A percentile compares a stretch with the other conserved stretches of the same genome.
These are phyloP conservation scores for Keithomyces neogunnii DNA, from an alignment of 2,329 filamentous ascomycete species.

Conservation along the genomic window DNA sequence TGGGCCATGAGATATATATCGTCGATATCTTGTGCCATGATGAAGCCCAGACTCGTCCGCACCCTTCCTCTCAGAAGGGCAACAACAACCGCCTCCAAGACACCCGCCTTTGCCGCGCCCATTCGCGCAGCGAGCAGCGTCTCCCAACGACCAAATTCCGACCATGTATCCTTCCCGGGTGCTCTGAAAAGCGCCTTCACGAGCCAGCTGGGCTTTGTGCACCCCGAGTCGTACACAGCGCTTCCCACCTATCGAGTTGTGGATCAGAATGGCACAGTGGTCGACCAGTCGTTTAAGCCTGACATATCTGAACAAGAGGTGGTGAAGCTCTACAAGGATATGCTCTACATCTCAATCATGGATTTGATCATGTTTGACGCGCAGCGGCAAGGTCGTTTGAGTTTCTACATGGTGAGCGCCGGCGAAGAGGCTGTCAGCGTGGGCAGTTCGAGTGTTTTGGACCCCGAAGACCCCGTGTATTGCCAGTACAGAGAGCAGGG, in stretches of 20 bases:
- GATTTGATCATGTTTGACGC: constrained; percentile 98
- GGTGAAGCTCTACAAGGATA: constrained; percentile 54
- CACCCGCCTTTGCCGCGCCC: constrained; percentile 13
- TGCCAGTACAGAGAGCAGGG: constrained; percentile 93
- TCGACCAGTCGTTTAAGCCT: constrained; percentile 62
- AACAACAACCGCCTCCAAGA: constrained; percentile 11
- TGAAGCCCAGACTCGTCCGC: constrained; percentile 26
- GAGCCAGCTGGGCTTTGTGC: constrained; percentile 66
- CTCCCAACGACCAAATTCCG: constrained; percentile 47
- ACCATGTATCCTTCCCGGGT: constrained; percentile 73
- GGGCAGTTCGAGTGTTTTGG: constrained; percentile 75
- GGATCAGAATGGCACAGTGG: constrained; percentile 76
- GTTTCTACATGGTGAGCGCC: constrained; percentile 96
- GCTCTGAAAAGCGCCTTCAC: constrained; percentile 93
- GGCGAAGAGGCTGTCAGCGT: constrained; percentile 93
- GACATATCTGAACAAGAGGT: constrained; percentile 59
- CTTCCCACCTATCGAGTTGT: constrained; percentile 90
- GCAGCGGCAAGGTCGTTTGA: constrained; percentile 85
- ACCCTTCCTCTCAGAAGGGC: constrained; percentile 19
- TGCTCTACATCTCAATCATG: constrained; percentile 72
- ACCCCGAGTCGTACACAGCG: constrained; percentile 61
- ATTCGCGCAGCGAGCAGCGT: constrained; percentile 37
- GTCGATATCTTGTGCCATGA: constrained; percentile 8
- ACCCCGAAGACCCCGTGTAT: constrained; percentile 83
- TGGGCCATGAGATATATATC: too few relatives aligned